Conservation (phyloP, 257 asterid genomes). For the Solanum phureja region DNA sequence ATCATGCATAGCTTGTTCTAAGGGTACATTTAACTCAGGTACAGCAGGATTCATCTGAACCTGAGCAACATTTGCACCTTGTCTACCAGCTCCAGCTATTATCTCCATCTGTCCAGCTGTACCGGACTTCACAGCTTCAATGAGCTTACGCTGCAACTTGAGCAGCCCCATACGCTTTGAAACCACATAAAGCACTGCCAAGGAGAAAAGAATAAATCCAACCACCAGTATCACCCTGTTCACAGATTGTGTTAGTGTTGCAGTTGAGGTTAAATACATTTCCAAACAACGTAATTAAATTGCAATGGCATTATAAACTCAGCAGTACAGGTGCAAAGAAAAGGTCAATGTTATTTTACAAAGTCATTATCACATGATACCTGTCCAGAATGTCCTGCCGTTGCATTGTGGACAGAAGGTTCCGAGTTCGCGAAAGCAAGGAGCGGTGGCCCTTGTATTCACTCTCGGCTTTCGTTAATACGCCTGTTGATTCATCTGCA, state of each 20-base stretch:
- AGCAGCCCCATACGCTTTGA: constrained; percentile 87
- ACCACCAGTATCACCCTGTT: constrained; percentile 56
- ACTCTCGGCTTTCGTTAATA: constrained; percentile 70
- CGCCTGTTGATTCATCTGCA: constrained; percentile 85
- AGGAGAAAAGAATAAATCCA: constrained; percentile 68
- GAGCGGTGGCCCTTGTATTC: constrained; percentile 93
- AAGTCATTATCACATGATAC: constrained; percentile 10
- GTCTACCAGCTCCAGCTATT: constrained; percentile 26
- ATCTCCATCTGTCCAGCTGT: constrained; percentile 41
- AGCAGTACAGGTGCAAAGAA: not conserved
- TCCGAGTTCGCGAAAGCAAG: constrained; percentile 64
- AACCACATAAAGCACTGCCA: constrained; percentile 86
- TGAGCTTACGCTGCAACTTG: constrained; percentile 67
- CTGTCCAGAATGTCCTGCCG: constrained; percentile 90
- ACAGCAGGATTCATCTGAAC: constrained; percentile 25
- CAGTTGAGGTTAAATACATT: not conserved
- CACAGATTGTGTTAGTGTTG: not conserved
- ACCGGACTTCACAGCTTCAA: constrained; percentile 69
- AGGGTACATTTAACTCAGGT: constrained; percentile 35
- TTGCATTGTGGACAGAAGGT: constrained; percentile 85
- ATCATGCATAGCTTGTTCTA: constrained; percentile 60
- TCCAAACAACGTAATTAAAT: not conserved
- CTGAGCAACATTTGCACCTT: constrained; percentile 29
- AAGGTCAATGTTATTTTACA: not conserved
- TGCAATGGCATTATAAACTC: not conserved